A percentile compares a stretch with the other conserved stretches of the same genome.
Evolutionary conservation across 306 rosid genomes (phyloP).

Genomic region (Calophaca sinica): DNA sequence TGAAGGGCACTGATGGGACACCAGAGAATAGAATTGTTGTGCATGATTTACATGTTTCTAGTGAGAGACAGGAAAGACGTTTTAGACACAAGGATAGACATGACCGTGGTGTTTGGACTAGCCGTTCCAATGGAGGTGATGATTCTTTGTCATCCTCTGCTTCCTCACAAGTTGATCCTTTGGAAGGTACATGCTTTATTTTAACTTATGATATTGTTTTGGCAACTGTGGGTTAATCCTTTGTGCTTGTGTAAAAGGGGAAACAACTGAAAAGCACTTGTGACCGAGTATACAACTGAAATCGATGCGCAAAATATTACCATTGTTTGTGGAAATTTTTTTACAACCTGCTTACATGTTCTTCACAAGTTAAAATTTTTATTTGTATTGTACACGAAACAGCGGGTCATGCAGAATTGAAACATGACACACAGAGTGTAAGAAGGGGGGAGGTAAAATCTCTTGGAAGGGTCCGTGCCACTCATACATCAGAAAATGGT

Average conservation of each 20-base stretch:
- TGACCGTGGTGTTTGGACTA: constrained; percentile 67
- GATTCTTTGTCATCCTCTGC: constrained; percentile 53
- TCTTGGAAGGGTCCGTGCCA: constrained; percentile 50
- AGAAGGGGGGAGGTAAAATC: constrained; percentile 56
- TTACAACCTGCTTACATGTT: constrained; percentile 15
- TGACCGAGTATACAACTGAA: background rate
- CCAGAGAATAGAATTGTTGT: constrained; percentile 54
- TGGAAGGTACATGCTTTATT: constrained; percentile 56
- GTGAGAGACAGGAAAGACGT: constrained; percentile 64
- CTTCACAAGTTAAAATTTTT: constrained; percentile 20
- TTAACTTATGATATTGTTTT: constrained; percentile 10
- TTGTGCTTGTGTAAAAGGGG: constrained; percentile 13
- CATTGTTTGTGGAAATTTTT: background rate
- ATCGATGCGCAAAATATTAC: background rate
- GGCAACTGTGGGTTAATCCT: constrained; percentile 20
- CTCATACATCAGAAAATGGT: constrained; percentile 67
- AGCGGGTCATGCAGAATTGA: constrained; percentile 52
- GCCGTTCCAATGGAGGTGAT: constrained; percentile 60
- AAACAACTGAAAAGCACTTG: background rate
- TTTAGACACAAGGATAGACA: constrained; percentile 64
- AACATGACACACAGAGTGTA: constrained; percentile 49
- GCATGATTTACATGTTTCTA: constrained; percentile 56
- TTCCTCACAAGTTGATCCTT: constrained; percentile 51
- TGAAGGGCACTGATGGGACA: constrained; percentile 63
- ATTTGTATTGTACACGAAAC: constrained; percentile 36